These are phyloP conservation scores for Cadophora luteo-olivacea DNA, from an alignment of 2,329 filamentous ascomycete genomes.

Conservation along the genomic window DNA sequence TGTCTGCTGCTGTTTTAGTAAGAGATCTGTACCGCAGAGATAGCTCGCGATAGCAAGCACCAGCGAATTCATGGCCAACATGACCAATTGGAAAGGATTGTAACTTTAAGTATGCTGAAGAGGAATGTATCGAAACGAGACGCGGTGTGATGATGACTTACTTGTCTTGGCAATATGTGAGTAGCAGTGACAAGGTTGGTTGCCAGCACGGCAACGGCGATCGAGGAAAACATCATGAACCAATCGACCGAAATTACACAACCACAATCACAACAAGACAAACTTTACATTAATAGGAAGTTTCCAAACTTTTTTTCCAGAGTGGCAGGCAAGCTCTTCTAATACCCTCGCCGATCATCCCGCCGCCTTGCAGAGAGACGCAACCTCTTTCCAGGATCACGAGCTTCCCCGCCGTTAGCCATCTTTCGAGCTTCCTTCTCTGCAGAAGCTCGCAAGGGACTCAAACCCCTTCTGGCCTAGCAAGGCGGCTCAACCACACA, in stretches of 20 bases:
- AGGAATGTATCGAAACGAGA: background rate
- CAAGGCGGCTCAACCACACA: background rate
- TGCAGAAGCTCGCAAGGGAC: conserved; percentile 2
- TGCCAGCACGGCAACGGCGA: conserved; percentile 16
- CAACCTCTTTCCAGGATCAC: background rate
- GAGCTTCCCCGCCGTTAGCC: conserved; percentile 11
- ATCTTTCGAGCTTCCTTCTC: conserved; percentile 10
- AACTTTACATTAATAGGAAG: background rate
- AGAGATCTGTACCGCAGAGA: conserved; percentile 17
- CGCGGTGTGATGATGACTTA: background rate
- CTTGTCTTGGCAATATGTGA: conserved; percentile 18
- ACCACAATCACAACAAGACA: background rate
- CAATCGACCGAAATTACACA: background rate
- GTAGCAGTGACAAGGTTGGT: conserved; percentile 19
- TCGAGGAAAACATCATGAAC: conserved; percentile 18
- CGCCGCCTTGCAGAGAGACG: background rate
- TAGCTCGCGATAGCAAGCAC: conserved; percentile 21
- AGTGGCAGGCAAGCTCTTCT: conserved; percentile 1
- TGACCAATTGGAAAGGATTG: conserved; percentile 6
- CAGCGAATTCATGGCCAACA: conserved; percentile 20
- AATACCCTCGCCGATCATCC: conserved; percentile 6
- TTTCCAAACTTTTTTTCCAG: background rate
- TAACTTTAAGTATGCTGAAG: background rate
- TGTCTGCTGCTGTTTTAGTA: conserved; percentile 19
- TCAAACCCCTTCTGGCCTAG: background rate